phyloP scores from a whole-genome alignment of 192 early-diverging fungal species.

The Neocallimastix lanati region DNA sequence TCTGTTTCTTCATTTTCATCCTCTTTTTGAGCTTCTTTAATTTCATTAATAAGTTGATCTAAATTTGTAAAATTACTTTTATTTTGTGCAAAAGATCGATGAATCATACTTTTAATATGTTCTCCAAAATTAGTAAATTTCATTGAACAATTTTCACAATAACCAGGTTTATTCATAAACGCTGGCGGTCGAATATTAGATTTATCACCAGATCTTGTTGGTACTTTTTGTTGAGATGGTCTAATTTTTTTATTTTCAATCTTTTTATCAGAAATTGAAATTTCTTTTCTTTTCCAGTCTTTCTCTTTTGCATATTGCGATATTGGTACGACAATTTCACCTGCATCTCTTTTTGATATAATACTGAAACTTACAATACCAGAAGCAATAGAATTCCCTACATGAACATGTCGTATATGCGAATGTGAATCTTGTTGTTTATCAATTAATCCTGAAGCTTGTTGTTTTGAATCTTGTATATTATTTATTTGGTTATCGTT shows the following conservation, averaged over 20 bases:
- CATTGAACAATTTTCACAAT: background rate
- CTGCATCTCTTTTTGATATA: background rate
- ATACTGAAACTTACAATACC: background rate
- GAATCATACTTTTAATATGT: background rate
- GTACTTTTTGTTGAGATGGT: background rate
- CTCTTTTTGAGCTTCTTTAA: background rate
- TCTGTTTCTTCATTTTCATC: background rate
- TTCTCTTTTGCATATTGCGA: background rate
- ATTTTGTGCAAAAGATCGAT: background rate
- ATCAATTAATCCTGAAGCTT: background rate
- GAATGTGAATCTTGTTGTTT: background rate
- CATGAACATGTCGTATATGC: background rate
- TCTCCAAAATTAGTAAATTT: background rate
- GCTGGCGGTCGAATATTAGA: background rate
- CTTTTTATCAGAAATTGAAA: background rate
- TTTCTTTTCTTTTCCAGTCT: background rate
- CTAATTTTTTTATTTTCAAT: background rate
- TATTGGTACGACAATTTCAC: background rate
- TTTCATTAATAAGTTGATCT: background rate
- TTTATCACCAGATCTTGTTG: background rate
- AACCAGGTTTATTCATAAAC: background rate
- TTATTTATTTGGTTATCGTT: background rate
- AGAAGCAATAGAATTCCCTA: background rate
- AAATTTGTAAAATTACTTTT: background rate
- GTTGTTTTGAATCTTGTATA: background rate